Evolutionary conservation across 2,329 filamentous ascomycete species (phyloP).

Genomic region (Cercospora sp.): DNA sequence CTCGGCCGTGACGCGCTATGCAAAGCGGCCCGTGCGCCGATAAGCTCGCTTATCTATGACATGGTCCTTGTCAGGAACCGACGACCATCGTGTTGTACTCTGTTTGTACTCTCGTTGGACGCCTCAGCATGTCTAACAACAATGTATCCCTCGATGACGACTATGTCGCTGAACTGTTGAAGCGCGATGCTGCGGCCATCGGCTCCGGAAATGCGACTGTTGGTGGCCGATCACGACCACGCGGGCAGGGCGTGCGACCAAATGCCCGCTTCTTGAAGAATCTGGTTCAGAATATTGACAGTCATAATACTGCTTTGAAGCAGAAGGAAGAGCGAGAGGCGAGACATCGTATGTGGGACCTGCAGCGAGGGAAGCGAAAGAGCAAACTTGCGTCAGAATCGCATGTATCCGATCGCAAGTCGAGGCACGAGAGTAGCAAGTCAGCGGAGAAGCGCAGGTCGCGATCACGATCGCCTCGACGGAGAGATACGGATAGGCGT

Average conservation of each 20-base stretch:
- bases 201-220: slow-evolving; percentile 1
- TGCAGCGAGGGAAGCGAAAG: slow-evolving; percentile 40
- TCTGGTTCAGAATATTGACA: slow-evolving; percentile 84
- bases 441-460: slow-evolving; percentile 3
- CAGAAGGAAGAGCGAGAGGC: slow-evolving; percentile 83
- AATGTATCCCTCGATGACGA: slow-evolving; percentile 58
- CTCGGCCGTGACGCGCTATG: not conserved
- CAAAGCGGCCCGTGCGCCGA: slow-evolving; percentile 1
- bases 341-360: slow-evolving; percentile 64
- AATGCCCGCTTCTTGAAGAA: slow-evolving; percentile 88
- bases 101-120: not conserved
- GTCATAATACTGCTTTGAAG: slow-evolving; percentile 81
- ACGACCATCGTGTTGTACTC: not conserved
- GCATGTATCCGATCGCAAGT: slow-evolving; percentile 5
- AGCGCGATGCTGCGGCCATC: slow-evolving; percentile 65
- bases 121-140: not conserved
- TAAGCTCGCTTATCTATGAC: not conserved
- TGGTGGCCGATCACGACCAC: slow-evolving; percentile 12
- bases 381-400: slow-evolving; percentile 13
- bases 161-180: slow-evolving; percentile 76
- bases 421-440: slow-evolving; percentile 2
- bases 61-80: not conserved
- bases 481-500: not conserved
- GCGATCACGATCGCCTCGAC: not conserved
- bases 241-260: slow-evolving; percentile 66